A percentile compares a stretch with the other conserved stretches of the same genome.
Evolutionary conservation across 768 basidiomycete species (phyloP).

Genomic region (Daedalea quercina): DNA sequence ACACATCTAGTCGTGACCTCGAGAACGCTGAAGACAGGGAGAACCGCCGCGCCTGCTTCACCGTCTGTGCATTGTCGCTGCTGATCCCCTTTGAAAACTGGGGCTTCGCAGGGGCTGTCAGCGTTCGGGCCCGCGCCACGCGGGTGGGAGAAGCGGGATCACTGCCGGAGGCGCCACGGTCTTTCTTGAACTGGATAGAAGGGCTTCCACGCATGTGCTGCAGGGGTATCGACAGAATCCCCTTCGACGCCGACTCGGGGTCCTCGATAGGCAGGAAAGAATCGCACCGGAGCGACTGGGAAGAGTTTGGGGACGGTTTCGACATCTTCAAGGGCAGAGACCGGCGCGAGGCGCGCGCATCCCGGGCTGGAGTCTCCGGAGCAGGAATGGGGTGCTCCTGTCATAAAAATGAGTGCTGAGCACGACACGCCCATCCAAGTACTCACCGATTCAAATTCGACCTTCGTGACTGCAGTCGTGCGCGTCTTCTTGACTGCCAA

Average conservation of each 20-base stretch:
- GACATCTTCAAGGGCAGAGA: not conserved
- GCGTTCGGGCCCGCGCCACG: slow-evolving; percentile 6
- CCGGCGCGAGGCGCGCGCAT: not conserved
- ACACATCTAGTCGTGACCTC: slow-evolving; percentile 11
- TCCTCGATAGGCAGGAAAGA: slow-evolving; percentile 11
- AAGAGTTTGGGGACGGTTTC: not conserved
- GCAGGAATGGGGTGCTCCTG: slow-evolving; percentile 21
- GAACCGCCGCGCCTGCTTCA: slow-evolving; percentile 9
- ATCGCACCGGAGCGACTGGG: not conserved
- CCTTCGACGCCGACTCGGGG: not conserved
- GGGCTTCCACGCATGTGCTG: not conserved
- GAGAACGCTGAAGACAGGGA: slow-evolving; percentile 17
- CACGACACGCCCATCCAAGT: not conserved
- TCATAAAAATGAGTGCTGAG: not conserved
- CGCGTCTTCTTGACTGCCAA: slow-evolving; percentile 15
- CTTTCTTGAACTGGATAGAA: not conserved
- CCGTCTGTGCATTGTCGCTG: not conserved
- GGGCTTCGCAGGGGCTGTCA: slow-evolving; percentile 6
- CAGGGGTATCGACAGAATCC: not conserved
- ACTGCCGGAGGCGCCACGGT: slow-evolving; percentile 3
- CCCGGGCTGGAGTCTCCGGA: not conserved
- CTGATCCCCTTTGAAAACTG: not conserved
- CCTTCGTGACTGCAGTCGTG: slow-evolving; percentile 15
- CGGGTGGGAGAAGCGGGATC: not conserved
- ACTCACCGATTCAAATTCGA: slow-evolving; percentile 21